A percentile compares a stretch with the other conserved stretches of the same genome.
phyloP scores from a whole-genome alignment of 2,329 filamentous ascomycete species.

The Phoma herbarum region DNA sequence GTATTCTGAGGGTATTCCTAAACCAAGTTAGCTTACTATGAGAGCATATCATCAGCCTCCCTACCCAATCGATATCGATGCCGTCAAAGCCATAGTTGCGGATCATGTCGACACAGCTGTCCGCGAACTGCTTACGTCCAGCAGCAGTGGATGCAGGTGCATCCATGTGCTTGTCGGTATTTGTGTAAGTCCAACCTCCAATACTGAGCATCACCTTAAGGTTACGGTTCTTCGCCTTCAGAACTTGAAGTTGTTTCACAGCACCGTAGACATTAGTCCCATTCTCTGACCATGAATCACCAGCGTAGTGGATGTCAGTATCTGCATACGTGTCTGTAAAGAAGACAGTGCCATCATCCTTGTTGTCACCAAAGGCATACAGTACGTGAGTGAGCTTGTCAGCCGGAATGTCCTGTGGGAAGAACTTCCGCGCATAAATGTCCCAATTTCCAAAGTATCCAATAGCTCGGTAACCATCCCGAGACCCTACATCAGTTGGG shows the following conservation, averaged over 20 bases:
- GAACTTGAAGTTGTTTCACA: constrained; percentile 77
- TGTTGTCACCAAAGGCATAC: constrained; percentile 90
- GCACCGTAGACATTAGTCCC: constrained; percentile 80
- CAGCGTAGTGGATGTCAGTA: constrained; percentile 65
- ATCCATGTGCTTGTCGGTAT: constrained; percentile 71
- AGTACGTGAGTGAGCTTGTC: constrained; percentile 87
- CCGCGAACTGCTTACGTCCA: constrained; percentile 72
- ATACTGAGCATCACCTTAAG: constrained; percentile 84
- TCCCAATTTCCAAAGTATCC: constrained; percentile 83
- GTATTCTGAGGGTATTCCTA: constrained; percentile 56
- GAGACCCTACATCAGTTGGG: constrained; percentile 9
- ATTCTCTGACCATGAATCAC: constrained; percentile 70
- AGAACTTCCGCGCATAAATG: constrained; percentile 85
- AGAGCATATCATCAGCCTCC: background rate
- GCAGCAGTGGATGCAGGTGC: constrained; percentile 69
- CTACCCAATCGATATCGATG: constrained; percentile 4
- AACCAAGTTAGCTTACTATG: background rate
- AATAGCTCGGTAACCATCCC: constrained; percentile 48
- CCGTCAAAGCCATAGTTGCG: constrained; percentile 78
- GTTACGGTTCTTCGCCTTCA: constrained; percentile 79
- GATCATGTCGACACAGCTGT: constrained; percentile 76
- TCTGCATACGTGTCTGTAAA: constrained; percentile 43
- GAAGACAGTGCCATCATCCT: constrained; percentile 75
- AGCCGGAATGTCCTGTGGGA: constrained; percentile 82
- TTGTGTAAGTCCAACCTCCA: constrained; percentile 80